Conservation (phyloP, 164 flowering plant species). For the Pachysandra terminalis region DNA sequence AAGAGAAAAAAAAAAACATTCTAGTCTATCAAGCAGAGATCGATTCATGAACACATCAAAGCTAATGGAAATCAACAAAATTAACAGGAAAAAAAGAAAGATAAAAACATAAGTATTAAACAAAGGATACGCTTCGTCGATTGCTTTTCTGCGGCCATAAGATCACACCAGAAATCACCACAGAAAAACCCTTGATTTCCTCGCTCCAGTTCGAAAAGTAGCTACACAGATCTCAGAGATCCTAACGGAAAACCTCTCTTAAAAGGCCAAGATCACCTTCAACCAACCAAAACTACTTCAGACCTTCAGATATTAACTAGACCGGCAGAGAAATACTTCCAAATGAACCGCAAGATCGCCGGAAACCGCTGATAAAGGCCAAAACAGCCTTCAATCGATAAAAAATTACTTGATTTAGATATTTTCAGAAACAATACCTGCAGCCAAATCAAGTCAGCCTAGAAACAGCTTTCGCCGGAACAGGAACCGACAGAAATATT, state of each 20-base stretch:
- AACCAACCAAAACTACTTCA: neutral
- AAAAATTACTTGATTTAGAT: no score
- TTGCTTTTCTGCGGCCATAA: slow-evolving; percentile 25
- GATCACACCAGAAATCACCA: slow-evolving; percentile 41
- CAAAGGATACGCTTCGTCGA: slow-evolving; percentile 37
- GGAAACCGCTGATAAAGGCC: neutral
- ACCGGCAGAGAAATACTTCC: neutral
- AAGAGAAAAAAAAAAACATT: neutral
- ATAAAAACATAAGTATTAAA: neutral
- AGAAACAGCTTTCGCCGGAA: neutral
- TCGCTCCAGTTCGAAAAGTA: slow-evolving; percentile 33
- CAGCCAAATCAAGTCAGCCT: neutral
- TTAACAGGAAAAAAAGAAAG: neutral
- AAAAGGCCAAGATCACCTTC: neutral
- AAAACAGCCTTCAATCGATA: slow-evolving; percentile 4
- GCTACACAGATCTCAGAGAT: neutral
- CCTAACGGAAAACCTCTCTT: neutral
- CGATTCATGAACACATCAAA: neutral
- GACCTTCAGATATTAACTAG: neutral
- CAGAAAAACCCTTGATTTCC: slow-evolving; percentile 26
- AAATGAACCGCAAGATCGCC: neutral
- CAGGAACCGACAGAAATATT: neutral
- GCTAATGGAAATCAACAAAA: neutral
- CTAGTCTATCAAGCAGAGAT: neutral
- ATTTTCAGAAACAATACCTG: neutral